Base-by-base conservation (phyloP, 805 yeast genomes). In the Metschnikowia vanudenii region DNA sequence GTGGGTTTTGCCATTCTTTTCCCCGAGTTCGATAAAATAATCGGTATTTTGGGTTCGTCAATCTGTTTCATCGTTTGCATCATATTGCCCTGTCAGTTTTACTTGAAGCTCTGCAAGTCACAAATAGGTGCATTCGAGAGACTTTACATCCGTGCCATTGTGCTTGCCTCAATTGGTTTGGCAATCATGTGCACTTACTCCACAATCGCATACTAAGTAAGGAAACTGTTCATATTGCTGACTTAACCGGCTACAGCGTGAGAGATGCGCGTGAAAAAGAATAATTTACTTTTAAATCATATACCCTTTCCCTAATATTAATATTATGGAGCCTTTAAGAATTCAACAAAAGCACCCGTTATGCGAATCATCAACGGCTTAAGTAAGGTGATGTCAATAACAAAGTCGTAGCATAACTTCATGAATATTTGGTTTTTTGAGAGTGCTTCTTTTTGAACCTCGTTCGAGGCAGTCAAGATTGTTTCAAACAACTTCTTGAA, bases 31-130 rank as follows among this genome's bases (percentile, higher is more conserved):
- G 97, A 89, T 58, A 80, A 80, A 55, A 75, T 90, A 43, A 84
- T 90, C 65, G 88, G 96, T 6, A 78, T 90, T 38, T 64, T 88
- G 54, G 97, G 97, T 7, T 79, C 92, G 4, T 82, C 88, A 1
- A 73, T 90, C 42, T 88, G 96, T 56, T 85, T 88, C 63, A 71
- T 83, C 2, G 80, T 89, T 30, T 90, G 97, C 63, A 70, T 89
- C 44, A 83, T 88, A 17, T 73, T 89, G 19, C 97, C 97, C 2
- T 70, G 88, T 18, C 58, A 77, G 10, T 90, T 89, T 62, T 88
- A 90, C 65, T 47, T 62, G 50, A 54, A 55, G 43, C 58, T 62
- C 35, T 59, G 66, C 51, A 48, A 47, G 34, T 47, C 45, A 37
- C 47, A 50, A 18, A 42, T 52, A 9, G 37, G 52, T 3, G 45